phyloP scores from a whole-genome alignment of 441 rosid species.

The Metrosideros polymorpha region DNA sequence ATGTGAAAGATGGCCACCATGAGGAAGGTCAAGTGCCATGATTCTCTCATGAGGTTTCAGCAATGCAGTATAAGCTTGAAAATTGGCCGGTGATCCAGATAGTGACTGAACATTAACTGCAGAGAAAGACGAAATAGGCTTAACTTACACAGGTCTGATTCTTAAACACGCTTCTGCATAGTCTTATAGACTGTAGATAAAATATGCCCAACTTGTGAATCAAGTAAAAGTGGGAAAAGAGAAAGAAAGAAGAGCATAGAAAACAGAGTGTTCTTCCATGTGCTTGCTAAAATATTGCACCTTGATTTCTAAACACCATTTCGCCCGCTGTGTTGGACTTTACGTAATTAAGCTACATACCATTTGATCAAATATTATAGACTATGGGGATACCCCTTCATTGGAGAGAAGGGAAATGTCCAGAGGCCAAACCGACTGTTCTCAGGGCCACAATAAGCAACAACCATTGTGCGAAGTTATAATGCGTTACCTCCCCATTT shows the following conservation, averaged over 20 bases:
- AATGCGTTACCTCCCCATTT: constrained; percentile 84
- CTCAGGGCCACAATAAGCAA: neutral
- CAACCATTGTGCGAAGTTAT: neutral
- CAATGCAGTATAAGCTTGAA: constrained; percentile 89
- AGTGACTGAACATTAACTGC: constrained; percentile 94
- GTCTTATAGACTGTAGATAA: neutral
- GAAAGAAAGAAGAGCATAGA: neutral
- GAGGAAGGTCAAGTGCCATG: constrained; percentile 98
- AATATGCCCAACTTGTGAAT: neutral
- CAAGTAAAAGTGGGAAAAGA: neutral
- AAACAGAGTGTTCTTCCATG: neutral
- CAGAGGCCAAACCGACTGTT: neutral
- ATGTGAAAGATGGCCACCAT: constrained; percentile 99
- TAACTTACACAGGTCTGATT: neutral
- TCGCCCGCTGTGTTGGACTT: neutral
- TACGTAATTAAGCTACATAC: neutral
- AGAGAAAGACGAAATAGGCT: neutral
- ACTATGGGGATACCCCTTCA: neutral
- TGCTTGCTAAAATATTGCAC: neutral
- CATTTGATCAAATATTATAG: neutral
- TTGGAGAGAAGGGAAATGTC: neutral
- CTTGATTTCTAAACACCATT: neutral
- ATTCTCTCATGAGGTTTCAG: constrained; percentile 95
- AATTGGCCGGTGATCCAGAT: constrained; percentile 96
- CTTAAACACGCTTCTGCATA: neutral